A percentile compares a stretch with the other conserved stretches of the same genome.
Evolutionary conservation across 2,329 filamentous ascomycete species (phyloP).

Genomic region (Cucurbitaria berberidis): DNA sequence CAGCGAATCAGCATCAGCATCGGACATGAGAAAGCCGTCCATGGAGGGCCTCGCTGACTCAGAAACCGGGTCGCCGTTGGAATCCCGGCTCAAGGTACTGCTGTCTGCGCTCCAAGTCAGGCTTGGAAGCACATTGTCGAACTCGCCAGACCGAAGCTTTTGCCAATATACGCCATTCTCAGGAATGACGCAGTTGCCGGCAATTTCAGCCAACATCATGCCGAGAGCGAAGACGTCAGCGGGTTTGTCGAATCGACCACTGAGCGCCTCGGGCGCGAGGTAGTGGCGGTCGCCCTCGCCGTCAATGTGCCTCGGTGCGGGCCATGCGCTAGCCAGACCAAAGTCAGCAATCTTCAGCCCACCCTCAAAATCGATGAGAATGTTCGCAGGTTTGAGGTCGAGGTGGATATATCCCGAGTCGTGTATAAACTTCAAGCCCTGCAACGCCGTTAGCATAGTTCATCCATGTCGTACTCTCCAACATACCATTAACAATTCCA

Average conservation of each 20-base stretch:
- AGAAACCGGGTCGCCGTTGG: slow-evolving; percentile 54
- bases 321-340: slow-evolving; percentile 79
- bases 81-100: slow-evolving; percentile 71
- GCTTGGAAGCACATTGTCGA: slow-evolving; percentile 80
- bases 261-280: slow-evolving; percentile 90
- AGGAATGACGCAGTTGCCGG: slow-evolving; percentile 89
- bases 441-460: slow-evolving; percentile 30
- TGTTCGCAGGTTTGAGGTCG: slow-evolving; percentile 84
- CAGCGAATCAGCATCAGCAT: slow-evolving; percentile 48
- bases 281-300: slow-evolving; percentile 96
- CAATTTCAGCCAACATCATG: slow-evolving; percentile 92
- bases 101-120: slow-evolving; percentile 80
- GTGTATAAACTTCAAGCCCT: slow-evolving; percentile 92
- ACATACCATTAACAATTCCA: slow-evolving; percentile 82
- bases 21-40: slow-evolving; percentile 40
- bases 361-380: slow-evolving; percentile 81
- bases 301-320: slow-evolving; percentile 76
- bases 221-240: slow-evolving; percentile 94
- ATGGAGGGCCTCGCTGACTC: slow-evolving; percentile 25
- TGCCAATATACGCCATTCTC: slow-evolving; percentile 94
- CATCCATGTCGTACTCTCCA: background rate
- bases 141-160: slow-evolving; percentile 84
- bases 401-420: slow-evolving; percentile 84
- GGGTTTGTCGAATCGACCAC: slow-evolving; percentile 84
- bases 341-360: slow-evolving; percentile 87